Conservation (phyloP, 371 early-diverging fungal species). For the Syncephalis fuscata region DNA sequence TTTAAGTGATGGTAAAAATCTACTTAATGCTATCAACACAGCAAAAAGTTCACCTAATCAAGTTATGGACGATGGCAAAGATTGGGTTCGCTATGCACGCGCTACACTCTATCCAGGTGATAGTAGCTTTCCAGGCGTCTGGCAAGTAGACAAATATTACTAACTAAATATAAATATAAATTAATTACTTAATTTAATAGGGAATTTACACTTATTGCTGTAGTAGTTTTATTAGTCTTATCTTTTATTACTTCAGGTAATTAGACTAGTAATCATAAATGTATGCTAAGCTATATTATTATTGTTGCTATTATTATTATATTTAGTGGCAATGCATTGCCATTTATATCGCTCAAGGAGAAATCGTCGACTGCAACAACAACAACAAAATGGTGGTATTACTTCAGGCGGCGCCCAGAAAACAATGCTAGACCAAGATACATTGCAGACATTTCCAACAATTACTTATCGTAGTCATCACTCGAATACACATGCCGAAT, state of each 20-base stretch:
- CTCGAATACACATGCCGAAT: neutral
- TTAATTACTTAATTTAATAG: too few species aligned
- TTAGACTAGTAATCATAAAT: neutral
- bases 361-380: neutral
- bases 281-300: neutral
- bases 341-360: conserved; percentile 26
- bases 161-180: too few species aligned
- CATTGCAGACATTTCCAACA: neutral
- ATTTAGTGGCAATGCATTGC: conserved; percentile 25
- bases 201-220: conserved; percentile 26
- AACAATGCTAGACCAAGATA: neutral
- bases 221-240: conserved; percentile 20
- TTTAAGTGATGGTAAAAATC: too few species aligned
- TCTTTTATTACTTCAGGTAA: conserved; percentile 25
- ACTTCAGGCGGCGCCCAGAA: neutral
- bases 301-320: too few species aligned
- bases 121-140: conserved; percentile 21
- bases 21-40: too few species aligned
- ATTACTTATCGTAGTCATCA: neutral
- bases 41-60: too few species aligned
- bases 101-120: conserved; percentile 20
- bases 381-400: neutral
- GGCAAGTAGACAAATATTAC: conserved; percentile 7
- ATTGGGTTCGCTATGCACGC: conserved; percentile 1
- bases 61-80: neutral